Evolutionary conservation across 2,329 filamentous ascomycete genomes (phyloP).

Genomic region (Colletotrichum kahawae): DNA sequence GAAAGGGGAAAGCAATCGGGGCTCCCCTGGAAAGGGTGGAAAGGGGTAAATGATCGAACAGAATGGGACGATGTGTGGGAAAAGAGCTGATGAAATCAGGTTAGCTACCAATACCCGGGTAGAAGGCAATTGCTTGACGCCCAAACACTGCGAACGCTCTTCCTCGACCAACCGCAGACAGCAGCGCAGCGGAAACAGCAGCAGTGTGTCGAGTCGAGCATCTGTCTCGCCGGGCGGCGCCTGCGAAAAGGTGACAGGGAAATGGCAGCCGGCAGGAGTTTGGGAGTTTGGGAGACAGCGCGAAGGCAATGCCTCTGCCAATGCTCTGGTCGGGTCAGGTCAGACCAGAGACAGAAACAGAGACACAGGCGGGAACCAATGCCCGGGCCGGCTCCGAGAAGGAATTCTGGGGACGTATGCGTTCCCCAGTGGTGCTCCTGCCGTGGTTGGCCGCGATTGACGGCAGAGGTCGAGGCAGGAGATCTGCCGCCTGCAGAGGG

Average conservation of each 20-base stretch:
- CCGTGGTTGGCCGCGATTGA: background rate
- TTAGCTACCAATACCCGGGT: constrained; percentile 7
- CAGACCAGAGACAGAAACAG: background rate
- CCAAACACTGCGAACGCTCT: background rate
- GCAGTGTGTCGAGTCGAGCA: background rate
- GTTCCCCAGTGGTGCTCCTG: background rate
- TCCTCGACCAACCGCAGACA: background rate
- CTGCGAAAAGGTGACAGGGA: constrained; percentile 2
- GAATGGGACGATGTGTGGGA: background rate
- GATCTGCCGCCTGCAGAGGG: constrained; percentile 8
- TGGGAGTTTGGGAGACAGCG: background rate
- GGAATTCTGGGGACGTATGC: background rate
- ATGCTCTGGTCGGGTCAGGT: background rate
- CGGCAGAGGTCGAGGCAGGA: constrained; percentile 6
- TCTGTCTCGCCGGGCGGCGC: background rate
- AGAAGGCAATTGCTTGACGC: background rate
- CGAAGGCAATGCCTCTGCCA: background rate
- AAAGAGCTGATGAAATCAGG: constrained; percentile 6
- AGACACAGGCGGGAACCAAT: background rate
- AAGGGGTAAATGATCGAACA: background rate
- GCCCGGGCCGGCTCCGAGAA: background rate
- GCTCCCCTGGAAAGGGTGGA: constrained; percentile 4
- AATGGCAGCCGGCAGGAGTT: constrained; percentile 2
- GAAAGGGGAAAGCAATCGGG: background rate
- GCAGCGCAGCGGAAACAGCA: background rate